phyloP scores from a whole-genome alignment of 306 rosid genomes.

The Cucumis cinereus region DNA sequence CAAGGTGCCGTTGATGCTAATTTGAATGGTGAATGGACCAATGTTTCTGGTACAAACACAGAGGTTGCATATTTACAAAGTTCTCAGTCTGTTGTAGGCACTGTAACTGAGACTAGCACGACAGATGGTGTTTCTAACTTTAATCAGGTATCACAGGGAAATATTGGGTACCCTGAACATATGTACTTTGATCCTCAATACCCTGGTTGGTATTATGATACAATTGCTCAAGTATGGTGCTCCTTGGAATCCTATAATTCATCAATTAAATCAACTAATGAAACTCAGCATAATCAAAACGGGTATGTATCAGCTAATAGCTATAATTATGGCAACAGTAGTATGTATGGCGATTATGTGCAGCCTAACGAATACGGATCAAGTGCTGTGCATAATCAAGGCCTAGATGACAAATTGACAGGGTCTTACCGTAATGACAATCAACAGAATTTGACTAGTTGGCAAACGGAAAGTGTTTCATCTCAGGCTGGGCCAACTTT shows the following conservation, averaged over 20 bases:
- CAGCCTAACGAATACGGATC: slow-evolving; percentile 30
- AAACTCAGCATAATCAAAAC: slow-evolving; percentile 31
- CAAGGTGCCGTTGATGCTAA: slow-evolving; percentile 23
- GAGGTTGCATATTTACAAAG: slow-evolving; percentile 40
- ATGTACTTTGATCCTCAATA: slow-evolving; percentile 69
- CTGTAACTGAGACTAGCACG: slow-evolving; percentile 41
- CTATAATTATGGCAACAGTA: slow-evolving; percentile 15
- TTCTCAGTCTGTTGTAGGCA: slow-evolving; percentile 32
- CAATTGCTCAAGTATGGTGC: slow-evolving; percentile 56
- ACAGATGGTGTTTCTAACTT: slow-evolving; percentile 29
- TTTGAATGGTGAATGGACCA: slow-evolving; percentile 24
- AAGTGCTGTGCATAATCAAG: slow-evolving; percentile 26
- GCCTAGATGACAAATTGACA: slow-evolving; percentile 35
- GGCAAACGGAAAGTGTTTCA: slow-evolving; percentile 21
- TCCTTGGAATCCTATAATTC: slow-evolving; percentile 43
- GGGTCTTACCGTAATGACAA: slow-evolving; percentile 22
- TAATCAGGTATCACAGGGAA: slow-evolving; percentile 44
- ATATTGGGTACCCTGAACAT: slow-evolving; percentile 61
- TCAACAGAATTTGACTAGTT: slow-evolving; percentile 32
- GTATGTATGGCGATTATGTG: slow-evolving; percentile 21
- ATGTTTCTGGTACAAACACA: slow-evolving; percentile 24
- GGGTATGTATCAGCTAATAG: slow-evolving; percentile 26
- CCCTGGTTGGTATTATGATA: slow-evolving; percentile 81
- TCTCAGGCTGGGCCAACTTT: slow-evolving; percentile 18
- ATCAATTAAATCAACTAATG: slow-evolving; percentile 31